Percentiles rank a stretch among this genome's conserved stretches.
Conservation (phyloP, 768 basidiomycete species). For the Phaeotremella fagi region DNA sequence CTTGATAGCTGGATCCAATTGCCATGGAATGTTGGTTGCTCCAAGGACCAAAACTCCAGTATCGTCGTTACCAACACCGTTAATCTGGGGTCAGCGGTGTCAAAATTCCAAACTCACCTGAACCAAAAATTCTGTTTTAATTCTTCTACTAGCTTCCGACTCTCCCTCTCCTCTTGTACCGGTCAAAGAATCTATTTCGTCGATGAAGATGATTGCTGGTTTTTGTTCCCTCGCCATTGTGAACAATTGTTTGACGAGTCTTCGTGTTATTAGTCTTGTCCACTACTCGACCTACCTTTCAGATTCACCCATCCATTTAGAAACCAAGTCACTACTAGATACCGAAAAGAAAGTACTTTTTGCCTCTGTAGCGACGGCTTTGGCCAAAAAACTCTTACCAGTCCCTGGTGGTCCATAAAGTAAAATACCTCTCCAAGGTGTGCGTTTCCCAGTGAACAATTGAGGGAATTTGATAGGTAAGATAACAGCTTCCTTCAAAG, state of each 20-base stretch:
- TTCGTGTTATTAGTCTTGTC: slow-evolving; percentile 43
- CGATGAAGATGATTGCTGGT: slow-evolving; percentile 97
- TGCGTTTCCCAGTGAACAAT: slow-evolving; percentile 95
- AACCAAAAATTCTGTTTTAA: slow-evolving; percentile 78
- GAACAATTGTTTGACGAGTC: slow-evolving; percentile 92
- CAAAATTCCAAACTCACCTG: slow-evolving; percentile 14
- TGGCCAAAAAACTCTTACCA: slow-evolving; percentile 93
- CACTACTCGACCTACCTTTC: slow-evolving; percentile 77
- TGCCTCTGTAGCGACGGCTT: slow-evolving; percentile 97
- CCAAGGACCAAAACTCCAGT: slow-evolving; percentile 92
- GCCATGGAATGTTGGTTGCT: slow-evolving; percentile 98
- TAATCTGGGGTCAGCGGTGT: slow-evolving; percentile 64
- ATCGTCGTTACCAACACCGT: slow-evolving; percentile 96
- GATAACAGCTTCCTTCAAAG: slow-evolving; percentile 96
- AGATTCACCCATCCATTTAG: slow-evolving; percentile 99
- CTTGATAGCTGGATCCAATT: slow-evolving; percentile 94
- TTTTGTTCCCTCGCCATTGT: slow-evolving; percentile 93
- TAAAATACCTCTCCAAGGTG: slow-evolving; percentile 93
- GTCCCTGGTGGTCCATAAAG: slow-evolving; percentile 97
- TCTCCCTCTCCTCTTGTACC: slow-evolving; percentile 95
- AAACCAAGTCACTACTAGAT: slow-evolving; percentile 88
- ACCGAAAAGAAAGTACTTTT: slow-evolving; percentile 99
- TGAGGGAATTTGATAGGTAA: slow-evolving; percentile 99
- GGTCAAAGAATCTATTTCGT: slow-evolving; percentile 94
- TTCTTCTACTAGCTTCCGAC: slow-evolving; percentile 90